Evolutionary conservation across 768 basidiomycete genomes (phyloP), one percentile per base, ranked within the genome.

Genomic region (Gloeopeniophorella convolvens): DNA sequence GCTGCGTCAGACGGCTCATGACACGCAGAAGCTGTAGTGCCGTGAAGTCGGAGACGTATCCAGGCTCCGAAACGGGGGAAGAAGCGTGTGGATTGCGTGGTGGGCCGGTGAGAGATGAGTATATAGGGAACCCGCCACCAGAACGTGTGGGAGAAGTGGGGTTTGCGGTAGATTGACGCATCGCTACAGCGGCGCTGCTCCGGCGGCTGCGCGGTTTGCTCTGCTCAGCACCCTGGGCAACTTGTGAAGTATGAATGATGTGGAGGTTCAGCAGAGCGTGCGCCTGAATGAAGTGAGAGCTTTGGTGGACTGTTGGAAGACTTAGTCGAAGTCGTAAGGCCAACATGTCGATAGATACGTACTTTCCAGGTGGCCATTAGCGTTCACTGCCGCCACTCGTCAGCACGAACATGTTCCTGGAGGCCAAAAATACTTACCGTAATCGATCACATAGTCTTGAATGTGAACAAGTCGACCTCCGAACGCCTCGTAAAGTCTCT

Each of bases 401-500:
- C n/a, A 50, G 26, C 39, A 13, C 15, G 34, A 16, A 4, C 12
- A 21, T 5, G 13, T 16, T 23, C n/a, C 16, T 24, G 20, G 2
- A 10, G 11, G 4, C 11, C 4, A n/a, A 39, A 24, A 13, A 13
- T 21, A 58, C 77, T 31, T 45, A 85, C 85, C 66, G 60, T 82
- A 89, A 60, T 89, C 86, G 0, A 79, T 79, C 57, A 87, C 69
- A 63, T 82, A 91, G 60, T 90, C 89, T 41, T 82, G 75, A 79
- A 88, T 86, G 60, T 92, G 89, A 0, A 80, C 85, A 35, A 92
- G 65, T 64, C 89, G 89, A 7, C 89, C 89, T 12, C 89, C 89
- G 59, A 91, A 89, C 0, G 84, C 85, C 7, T 83, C 80, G 59
- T 80, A 90, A 40, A 91, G 68, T 30, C 70, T 68, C 47, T 89